These are phyloP conservation scores for Prunella vulgaris DNA, from an alignment of 257 asterid genomes.

Conservation along the genomic window DNA sequence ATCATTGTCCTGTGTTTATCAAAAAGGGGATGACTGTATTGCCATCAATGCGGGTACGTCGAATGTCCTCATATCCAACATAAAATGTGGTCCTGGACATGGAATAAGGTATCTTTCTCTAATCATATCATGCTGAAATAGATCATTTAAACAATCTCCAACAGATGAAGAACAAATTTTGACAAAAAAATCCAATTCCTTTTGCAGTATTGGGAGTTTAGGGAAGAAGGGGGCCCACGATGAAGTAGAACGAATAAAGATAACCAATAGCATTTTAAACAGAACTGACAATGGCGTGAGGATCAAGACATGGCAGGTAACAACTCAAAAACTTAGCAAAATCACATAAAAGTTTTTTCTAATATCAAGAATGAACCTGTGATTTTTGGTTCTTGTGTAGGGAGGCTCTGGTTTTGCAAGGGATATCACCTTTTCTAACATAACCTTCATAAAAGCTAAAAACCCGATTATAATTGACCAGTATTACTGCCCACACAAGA, in stretches of 20 bases:
- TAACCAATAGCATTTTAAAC: conserved; percentile 36
- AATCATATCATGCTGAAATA: not conserved
- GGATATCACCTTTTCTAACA: conserved; percentile 36
- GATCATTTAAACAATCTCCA: not conserved
- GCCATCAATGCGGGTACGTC: conserved; percentile 48
- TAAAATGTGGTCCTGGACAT: conserved; percentile 56
- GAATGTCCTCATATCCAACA: conserved; percentile 29
- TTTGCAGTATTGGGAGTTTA: conserved; percentile 50
- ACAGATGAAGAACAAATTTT: not conserved
- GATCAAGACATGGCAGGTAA: conserved; percentile 67
- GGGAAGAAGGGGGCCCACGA: conserved; percentile 33
- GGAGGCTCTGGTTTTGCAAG: conserved; percentile 57
- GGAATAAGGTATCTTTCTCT: conserved; percentile 42
- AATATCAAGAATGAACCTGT: not conserved
- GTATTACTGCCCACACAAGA: conserved; percentile 47
- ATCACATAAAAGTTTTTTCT: not conserved
- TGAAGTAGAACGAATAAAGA: conserved; percentile 31
- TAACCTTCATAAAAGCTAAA: conserved; percentile 29
- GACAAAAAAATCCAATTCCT: not conserved
- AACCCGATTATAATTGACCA: conserved; percentile 54
- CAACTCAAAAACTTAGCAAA: not conserved
- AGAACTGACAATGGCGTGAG: conserved; percentile 44
- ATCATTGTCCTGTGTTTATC: not conserved
- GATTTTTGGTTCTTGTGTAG: conserved; percentile 22
- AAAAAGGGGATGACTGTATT: conserved; percentile 51